Conservation (phyloP, 106 monocot genomes). For the Cymbidium sinense region DNA sequence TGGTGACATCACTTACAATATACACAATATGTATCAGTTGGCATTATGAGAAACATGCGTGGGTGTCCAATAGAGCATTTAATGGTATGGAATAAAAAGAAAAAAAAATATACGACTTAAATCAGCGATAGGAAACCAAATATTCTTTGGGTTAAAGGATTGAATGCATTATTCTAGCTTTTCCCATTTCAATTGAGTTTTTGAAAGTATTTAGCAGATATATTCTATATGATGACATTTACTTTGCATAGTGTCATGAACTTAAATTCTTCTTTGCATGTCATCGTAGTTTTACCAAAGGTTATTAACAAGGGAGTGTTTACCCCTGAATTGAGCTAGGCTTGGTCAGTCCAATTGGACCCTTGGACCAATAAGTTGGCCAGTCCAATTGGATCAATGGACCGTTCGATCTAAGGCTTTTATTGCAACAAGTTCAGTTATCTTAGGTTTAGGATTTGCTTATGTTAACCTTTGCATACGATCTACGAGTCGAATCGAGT, state of each 20-base stretch:
- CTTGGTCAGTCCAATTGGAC: too few species aligned
- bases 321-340: too few species aligned
- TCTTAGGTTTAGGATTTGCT: too few species aligned
- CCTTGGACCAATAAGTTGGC: too few species aligned
- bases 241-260: neutral
- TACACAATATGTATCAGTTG: neutral
- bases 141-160: neutral
- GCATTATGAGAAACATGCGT: neutral
- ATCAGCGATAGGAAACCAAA: neutral
- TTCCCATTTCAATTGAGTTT: neutral
- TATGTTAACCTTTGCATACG: too few species aligned
- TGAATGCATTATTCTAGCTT: slow-evolving; percentile 1
- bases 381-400: too few species aligned
- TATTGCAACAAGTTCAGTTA: too few species aligned
- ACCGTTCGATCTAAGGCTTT: too few species aligned
- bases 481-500: too few species aligned
- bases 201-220: neutral
- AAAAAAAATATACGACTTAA: neutral
- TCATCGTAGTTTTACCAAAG: neutral
- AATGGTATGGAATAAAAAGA: neutral
- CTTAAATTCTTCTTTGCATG: neutral
- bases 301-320: too few species aligned
- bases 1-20: slow-evolving; percentile 6
- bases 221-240: neutral
- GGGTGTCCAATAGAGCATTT: neutral